Evolutionary conservation across 192 early-diverging fungal species (phyloP).

Genomic region (Rhizoclosmatium sp.): DNA sequence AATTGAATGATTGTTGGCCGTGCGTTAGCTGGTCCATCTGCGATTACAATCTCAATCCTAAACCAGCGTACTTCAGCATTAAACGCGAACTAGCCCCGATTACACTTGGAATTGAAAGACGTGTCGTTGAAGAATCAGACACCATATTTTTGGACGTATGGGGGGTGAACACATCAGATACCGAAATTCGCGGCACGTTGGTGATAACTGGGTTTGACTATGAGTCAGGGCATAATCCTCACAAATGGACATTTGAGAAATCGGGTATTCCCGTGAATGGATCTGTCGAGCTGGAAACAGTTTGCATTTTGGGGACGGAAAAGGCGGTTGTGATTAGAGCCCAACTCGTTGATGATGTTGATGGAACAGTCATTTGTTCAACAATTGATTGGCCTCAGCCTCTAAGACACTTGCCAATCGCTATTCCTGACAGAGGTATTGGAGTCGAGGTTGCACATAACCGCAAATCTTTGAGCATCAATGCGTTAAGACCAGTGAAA

Average conservation of each 20-base stretch:
- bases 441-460: slow-evolving; percentile 9
- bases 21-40: slow-evolving; percentile 42
- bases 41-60: slow-evolving; percentile 41
- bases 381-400: slow-evolving; percentile 43
- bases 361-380: slow-evolving; percentile 4
- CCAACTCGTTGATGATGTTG: neutral
- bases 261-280: slow-evolving; percentile 10
- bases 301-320: neutral
- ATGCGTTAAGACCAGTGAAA: slow-evolving; percentile 4
- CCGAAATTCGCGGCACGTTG: neutral
- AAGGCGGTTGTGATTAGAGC: slow-evolving; percentile 16
- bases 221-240: neutral
- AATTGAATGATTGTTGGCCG: slow-evolving; percentile 46
- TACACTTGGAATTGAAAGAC: slow-evolving; percentile 8
- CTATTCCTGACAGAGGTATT: slow-evolving; percentile 19
- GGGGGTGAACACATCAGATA: slow-evolving; percentile 6
- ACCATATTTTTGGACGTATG: neutral
- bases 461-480: neutral
- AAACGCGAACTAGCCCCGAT: slow-evolving; percentile 29
- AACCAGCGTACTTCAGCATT: slow-evolving; percentile 37
- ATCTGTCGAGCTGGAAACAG: slow-evolving; percentile 9
- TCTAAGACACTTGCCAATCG: slow-evolving; percentile 31
- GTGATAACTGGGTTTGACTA: slow-evolving; percentile 12
- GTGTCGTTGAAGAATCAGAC: neutral
- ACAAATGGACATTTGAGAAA: no score